phyloP scores from a whole-genome alignment of 345 rosid species.

The Durio zibethinus region DNA sequence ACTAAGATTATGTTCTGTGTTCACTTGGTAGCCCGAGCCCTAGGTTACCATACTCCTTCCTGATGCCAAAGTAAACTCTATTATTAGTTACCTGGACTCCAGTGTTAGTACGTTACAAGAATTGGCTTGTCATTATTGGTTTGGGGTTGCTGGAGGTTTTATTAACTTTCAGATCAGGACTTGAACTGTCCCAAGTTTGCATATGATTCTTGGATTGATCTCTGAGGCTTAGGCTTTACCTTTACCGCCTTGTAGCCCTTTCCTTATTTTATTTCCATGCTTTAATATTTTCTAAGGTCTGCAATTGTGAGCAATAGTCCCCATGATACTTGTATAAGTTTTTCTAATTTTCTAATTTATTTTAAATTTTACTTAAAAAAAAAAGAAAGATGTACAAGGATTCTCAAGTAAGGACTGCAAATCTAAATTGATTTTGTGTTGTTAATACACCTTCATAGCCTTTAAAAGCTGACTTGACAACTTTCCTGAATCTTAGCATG shows the following conservation, averaged over 20 bases:
- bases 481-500: not conserved
- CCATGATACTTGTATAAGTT: not conserved
- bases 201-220: not conserved
- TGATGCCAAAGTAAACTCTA: not conserved
- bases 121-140: not conserved
- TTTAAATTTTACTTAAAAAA: not conserved
- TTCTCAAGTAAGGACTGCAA: not conserved
- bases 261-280: not conserved
- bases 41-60: not conserved
- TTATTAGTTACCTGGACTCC: not conserved
- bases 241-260: too few relatives aligned
- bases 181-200: not conserved
- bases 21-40: not conserved
- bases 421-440: not conserved
- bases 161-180: not conserved
- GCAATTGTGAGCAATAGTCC: not conserved
- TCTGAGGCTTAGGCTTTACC: not conserved
- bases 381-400: not conserved
- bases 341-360: not conserved
- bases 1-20: not conserved
- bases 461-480: not conserved
- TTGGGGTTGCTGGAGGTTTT: not conserved
- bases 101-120: not conserved
- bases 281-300: not conserved
- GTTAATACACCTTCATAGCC: not conserved